Evolutionary conservation across 2,329 filamentous ascomycete genomes (phyloP), one percentile per base, ranked within the genome.

Genomic region (Hirsutella thompsonii): DNA sequence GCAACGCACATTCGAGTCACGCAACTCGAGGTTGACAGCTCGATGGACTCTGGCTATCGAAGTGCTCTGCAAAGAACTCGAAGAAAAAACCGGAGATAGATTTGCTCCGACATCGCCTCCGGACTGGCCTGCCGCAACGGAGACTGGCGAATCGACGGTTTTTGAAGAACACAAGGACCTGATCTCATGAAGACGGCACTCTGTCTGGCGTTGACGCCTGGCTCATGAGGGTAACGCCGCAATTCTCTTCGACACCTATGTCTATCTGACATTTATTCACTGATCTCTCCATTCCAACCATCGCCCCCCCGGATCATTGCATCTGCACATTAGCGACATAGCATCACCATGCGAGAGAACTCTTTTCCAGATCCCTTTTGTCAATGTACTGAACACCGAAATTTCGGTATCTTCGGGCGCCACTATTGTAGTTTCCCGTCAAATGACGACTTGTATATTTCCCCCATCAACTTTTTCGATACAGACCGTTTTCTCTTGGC

Each of bases 41-140:
- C 62, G 73, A 42, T 80, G 76, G 76, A 54, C 57, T 23, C 52
- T 79, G 8, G 61, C 62, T 18, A 68, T 69, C 39, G 68, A 74
- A 47, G 66, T 79, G 14, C 55, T 74, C 44, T 64, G 72, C 44
- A 69, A 63, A 44, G 69, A 74, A 50, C 52, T 78, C 37, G 70
- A 76, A 49, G 55, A 56, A 11, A 54, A 61, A 39, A 60, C 63
- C 8, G 63, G 64, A 1, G 46, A 65, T 23, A 56, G 50, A 43
- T 78, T 68, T 47, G 68, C 62, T 3, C 44, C 50, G 14, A 46
- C 62, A 19, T 45, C 54, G 8, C 52, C 53, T 5, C 61, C 61
- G 5, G 42, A 41, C 4, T 63, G 61, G 61, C 54, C 56, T n/a
- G 14, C 8, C 20, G 21, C 28, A 18, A 20, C 8, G 20, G 14